Evolutionary conservation across 1,284 basidiomycete species (phyloP), one percentile per base, ranked within the genome.

Genomic region (Boletus albobrunnescens): DNA sequence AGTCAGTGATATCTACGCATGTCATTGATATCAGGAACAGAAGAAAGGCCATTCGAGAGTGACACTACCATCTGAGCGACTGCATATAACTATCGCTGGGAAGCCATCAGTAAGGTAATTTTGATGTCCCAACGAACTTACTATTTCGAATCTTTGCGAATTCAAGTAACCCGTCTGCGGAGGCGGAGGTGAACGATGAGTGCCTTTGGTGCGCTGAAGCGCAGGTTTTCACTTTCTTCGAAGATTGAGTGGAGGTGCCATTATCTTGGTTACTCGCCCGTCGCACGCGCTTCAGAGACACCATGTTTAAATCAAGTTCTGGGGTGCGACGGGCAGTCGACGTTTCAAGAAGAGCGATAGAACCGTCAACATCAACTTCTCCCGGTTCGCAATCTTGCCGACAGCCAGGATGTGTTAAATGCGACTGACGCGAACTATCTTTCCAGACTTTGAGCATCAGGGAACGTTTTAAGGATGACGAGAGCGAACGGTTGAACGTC

Each of bases 381-480:
- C 62, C 64, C 60, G 53, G 55, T 49, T 55, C 58, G 50, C 55
- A 47, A 47, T 59, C 22, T 42, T 41, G 35, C 28, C 3, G 16
- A 24, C 40, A 27, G 24, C 16, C 26, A 16, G 12, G 30, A 14
- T 22, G 24, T 10, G 28, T 14, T 11, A 52, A 45, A 27, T 52
- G 55, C 36, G 50, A 38, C 37, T 41, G 46, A 23, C 27, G 27
- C 23, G 77, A 78, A 42, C 73, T 71, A 41, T 77, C 66, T 59
- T 75, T 78, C 74, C 77, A 77, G 46, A 73, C 63, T 42, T 74
- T 77, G 52, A 81, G 64, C 79, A 82, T 82, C 39, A 20, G 19
- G 8, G 17, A 50, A 38, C 4, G 23, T n/a, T 16, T 17, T 19
- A 20, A 24, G 22, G 45, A 36, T 33, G 39, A 16, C 26, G n/a